Conservation (phyloP, 805 yeast genomes). For the Clavispora carvajalis region DNA sequence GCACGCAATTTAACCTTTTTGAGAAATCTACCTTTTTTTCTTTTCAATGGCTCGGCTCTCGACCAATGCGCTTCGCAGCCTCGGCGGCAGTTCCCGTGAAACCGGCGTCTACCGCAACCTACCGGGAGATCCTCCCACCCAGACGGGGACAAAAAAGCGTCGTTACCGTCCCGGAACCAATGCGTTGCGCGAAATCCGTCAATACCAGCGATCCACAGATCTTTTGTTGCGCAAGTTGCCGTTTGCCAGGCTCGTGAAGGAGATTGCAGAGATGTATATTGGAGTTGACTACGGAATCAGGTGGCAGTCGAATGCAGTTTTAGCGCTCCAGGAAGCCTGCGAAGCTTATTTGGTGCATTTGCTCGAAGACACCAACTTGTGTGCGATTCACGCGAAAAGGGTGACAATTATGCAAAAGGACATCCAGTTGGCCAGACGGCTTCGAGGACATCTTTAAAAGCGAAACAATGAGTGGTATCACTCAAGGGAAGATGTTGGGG, state of each 20-base stretch:
- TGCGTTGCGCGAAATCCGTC: constrained; percentile 65
- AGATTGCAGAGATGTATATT: constrained; percentile 58
- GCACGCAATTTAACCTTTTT: constrained; percentile 6
- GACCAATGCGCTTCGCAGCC: constrained; percentile 7
- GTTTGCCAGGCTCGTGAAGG: constrained; percentile 71
- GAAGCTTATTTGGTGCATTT: constrained; percentile 72
- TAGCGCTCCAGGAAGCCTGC: constrained; percentile 77
- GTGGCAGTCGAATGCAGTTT: constrained; percentile 75
- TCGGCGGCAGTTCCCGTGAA: constrained; percentile 5
- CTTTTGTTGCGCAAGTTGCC: constrained; percentile 66
- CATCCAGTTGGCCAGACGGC: constrained; percentile 72
- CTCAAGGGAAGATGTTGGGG: too few relatives aligned
- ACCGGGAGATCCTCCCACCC: constrained; percentile 49
- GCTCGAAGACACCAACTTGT: constrained; percentile 69
- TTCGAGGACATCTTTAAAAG: constrained; percentile 46
- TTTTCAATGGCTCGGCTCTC: constrained; percentile 11
- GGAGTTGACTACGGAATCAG: constrained; percentile 54
- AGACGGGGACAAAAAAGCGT: constrained; percentile 26
- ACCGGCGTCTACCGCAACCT: constrained; percentile 42
- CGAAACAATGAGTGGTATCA: too few relatives aligned
- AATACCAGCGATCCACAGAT: constrained; percentile 64
- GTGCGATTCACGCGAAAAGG: constrained; percentile 76
- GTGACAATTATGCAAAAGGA: constrained; percentile 86
- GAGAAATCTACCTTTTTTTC: constrained; percentile 1
- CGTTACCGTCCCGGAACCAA: constrained; percentile 58